A percentile compares a stretch with the other conserved stretches of the same genome.
Evolutionary conservation across 306 rosid species (phyloP).

Genomic region (Citrullus colocynthis): DNA sequence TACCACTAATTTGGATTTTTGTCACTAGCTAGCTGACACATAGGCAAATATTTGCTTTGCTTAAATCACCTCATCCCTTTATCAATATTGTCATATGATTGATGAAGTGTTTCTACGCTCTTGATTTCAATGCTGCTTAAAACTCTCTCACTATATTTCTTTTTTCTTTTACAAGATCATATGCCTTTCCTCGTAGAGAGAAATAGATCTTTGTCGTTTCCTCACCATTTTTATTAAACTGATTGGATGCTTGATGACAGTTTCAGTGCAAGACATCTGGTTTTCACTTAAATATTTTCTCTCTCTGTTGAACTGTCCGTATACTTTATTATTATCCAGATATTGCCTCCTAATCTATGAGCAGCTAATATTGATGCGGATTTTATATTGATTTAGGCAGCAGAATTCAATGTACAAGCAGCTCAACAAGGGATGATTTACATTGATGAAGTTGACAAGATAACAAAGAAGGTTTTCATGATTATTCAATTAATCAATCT

Average conservation of each 20-base stretch:
- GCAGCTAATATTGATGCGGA: background rate
- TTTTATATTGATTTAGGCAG: slow-evolving; percentile 43
- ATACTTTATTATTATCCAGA: background rate
- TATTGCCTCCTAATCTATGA: background rate
- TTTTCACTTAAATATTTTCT: background rate
- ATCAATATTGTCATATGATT: background rate
- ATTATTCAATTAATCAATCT: background rate
- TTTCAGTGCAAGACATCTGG: background rate
- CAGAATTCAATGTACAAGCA: slow-evolving; percentile 93
- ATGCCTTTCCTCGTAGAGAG: background rate
- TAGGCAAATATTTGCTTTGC: too few relatives aligned
- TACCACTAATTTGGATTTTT: too few relatives aligned
- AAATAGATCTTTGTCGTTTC: background rate
- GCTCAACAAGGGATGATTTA: slow-evolving; percentile 98
- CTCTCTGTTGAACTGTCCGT: background rate
- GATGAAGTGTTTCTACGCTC: background rate
- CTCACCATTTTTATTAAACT: background rate
- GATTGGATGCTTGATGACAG: background rate
- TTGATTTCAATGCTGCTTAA: background rate
- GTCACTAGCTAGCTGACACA: too few relatives aligned
- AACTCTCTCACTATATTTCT: background rate
- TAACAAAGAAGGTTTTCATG: slow-evolving; percentile 80
- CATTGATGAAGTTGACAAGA: slow-evolving; percentile 98
- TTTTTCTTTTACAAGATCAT: background rate
- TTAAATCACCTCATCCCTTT: too few relatives aligned